Evolutionary conservation across 495 filamentous ascomycete genomes (phyloP), one percentile per base, ranked within the genome.

Genomic region (Copromyces sp.): DNA sequence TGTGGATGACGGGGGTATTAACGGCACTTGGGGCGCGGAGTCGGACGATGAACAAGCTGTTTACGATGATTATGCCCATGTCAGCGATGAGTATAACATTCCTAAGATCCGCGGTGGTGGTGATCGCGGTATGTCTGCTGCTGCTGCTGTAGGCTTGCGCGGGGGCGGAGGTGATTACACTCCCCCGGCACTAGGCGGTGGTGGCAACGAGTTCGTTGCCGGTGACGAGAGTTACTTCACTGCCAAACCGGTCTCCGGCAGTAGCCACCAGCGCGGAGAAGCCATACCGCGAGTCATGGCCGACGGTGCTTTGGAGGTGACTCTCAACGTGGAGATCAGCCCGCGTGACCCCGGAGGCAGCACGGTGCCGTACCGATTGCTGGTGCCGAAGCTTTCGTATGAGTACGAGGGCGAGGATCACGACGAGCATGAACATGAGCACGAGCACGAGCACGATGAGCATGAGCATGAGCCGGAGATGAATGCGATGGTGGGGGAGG

Each of bases 271-370:
- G 9, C 59, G 69, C 41, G 70, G 59, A 7, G 70, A 73, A 35
- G 71, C 75, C 14, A 7, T 65, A 16, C 53, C 53, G 2, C 53
- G 9, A 35, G 32, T 65, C 53, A 65, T 65, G 53, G 29, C 97
- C 0, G 84, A 92, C 74, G 90, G 90, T 53, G 94, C 93, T 3
- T 84, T 99, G 32, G 93, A 97, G 69, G 89, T 99, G 38, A 90
- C 87, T 11, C 80, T 99, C 38, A 95, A 96, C 75, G 88, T 95
- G 76, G 95, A 99, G 82, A 88, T 98, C 74, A 92, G 89, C 75
- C 88, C 91, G 38, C 87, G 88, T 72, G 93, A 98, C 76, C 95
- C 96, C 0, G 87, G 90, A 0, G 96, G 95, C n/a, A 91, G 91
- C 75, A 99, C 95, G 3, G 87, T 88, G 61, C 91, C 93, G 39